phyloP scores from a whole-genome alignment of 148 eudicot genomes.

The Nyssa sinensis region DNA sequence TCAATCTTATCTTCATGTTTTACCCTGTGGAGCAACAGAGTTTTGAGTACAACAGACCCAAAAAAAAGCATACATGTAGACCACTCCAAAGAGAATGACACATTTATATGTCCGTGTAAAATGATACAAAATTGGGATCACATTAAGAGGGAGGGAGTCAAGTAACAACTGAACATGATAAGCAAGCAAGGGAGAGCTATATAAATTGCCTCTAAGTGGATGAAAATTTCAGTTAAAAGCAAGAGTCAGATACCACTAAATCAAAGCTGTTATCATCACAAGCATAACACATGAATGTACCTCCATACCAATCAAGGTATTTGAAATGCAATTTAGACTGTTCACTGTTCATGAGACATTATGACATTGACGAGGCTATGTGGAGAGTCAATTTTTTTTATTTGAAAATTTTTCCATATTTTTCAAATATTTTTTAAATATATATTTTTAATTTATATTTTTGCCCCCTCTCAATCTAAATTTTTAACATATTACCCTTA shows the following conservation, averaged over 20 bases:
- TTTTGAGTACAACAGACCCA: not conserved
- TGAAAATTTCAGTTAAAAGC: not conserved
- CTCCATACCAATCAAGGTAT: no score
- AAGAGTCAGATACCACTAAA: not conserved
- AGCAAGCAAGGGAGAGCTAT: not conserved
- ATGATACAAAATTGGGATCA: not conserved
- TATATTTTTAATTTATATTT: no score
- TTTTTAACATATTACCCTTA: no score
- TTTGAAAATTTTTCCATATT: no score
- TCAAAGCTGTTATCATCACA: not conserved
- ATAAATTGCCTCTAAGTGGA: not conserved
- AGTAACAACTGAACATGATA: not conserved
- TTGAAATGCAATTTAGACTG: no score
- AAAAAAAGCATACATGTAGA: not conserved
- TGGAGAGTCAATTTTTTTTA: no score
- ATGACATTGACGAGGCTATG: no score
- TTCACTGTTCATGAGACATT: no score
- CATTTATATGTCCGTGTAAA: not conserved
- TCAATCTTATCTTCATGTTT: constrained; percentile 66
- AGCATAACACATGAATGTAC: not conserved
- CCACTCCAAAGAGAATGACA: not conserved
- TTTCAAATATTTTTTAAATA: no score
- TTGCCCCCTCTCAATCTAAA: no score
- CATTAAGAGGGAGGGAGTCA: not conserved
- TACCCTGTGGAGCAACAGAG: constrained; percentile 33